Conservation (phyloP, 257 asterid genomes). For the Striga asiatica region DNA sequence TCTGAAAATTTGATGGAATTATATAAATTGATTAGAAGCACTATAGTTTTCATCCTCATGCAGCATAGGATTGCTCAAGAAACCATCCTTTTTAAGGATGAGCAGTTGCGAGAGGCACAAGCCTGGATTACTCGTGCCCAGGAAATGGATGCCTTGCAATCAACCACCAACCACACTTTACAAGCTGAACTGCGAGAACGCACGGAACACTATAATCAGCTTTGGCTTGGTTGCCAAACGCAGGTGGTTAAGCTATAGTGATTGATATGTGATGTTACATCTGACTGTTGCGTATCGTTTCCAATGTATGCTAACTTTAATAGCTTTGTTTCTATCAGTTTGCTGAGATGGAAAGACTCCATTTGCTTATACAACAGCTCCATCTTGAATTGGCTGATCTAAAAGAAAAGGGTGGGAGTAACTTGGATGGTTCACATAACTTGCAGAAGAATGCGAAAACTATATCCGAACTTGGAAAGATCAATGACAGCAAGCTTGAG, state of each 20-base stretch:
- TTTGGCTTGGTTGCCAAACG: conserved; percentile 74
- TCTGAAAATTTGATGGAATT: background rate
- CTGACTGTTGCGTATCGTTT: background rate
- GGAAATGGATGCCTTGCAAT: conserved; percentile 74
- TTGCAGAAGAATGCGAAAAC: conserved; percentile 36
- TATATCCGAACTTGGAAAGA: conserved; percentile 43
- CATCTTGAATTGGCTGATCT: conserved; percentile 62
- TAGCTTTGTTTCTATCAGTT: conserved; percentile 24
- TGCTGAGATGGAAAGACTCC: conserved; percentile 72
- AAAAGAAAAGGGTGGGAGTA: conserved; percentile 59
- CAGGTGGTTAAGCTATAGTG: conserved; percentile 42
- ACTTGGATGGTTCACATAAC: conserved; percentile 38
- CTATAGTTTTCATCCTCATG: conserved; percentile 17
- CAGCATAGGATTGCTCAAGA: conserved; percentile 89
- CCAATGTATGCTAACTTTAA: conserved; percentile 7
- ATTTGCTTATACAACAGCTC: conserved; percentile 63
- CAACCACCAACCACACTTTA: conserved; percentile 42
- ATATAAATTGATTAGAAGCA: background rate
- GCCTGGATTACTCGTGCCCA: conserved; percentile 79
- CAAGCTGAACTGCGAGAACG: conserved; percentile 85
- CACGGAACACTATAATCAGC: conserved; percentile 69
- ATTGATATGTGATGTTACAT: background rate
- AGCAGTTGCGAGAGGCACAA: conserved; percentile 76
- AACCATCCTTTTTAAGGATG: conserved; percentile 57
- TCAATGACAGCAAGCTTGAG: conserved; percentile 39